Conservation (phyloP, 2,329 filamentous ascomycete species). For the Aureobasidium sp. region DNA sequence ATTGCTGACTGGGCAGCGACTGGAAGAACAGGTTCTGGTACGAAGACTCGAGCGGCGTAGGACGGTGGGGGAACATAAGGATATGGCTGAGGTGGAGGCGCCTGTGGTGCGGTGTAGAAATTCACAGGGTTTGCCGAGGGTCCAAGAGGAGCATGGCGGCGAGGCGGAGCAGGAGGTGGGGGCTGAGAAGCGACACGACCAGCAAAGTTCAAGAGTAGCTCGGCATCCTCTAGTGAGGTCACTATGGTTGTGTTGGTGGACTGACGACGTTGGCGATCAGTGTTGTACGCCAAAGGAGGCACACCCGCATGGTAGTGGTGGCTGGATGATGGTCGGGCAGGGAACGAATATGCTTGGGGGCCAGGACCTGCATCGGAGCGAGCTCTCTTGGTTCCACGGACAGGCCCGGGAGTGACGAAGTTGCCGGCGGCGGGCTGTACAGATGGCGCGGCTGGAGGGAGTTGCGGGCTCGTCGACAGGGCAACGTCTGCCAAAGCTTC, state of each 20-base stretch:
- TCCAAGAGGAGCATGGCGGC: constrained; percentile 14
- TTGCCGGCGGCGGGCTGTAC: constrained; percentile 19
- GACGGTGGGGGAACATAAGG: not conserved
- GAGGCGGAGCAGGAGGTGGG: constrained; percentile 1
- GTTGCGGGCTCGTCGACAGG: constrained; percentile 31
- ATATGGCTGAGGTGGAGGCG: constrained; percentile 5
- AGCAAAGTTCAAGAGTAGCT: constrained; percentile 39
- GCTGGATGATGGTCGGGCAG: constrained; percentile 42
- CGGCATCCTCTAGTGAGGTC: constrained; percentile 37
- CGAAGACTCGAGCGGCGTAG: not conserved
- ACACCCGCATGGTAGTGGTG: constrained; percentile 30
- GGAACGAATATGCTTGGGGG: constrained; percentile 33
- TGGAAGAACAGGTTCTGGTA: not conserved
- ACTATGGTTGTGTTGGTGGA: constrained; percentile 22
- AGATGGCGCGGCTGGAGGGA: constrained; percentile 1
- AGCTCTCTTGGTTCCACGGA: constrained; percentile 44
- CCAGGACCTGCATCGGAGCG: constrained; percentile 51
- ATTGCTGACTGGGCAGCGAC: not conserved
- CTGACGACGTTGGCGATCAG: constrained; percentile 23
- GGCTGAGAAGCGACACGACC: constrained; percentile 17
- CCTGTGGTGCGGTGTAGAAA: not conserved
- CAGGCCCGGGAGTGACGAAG: constrained; percentile 22
- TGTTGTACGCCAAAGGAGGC: not conserved
- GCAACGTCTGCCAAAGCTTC: constrained; percentile 40
- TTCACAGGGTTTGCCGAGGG: not conserved